phyloP scores from a whole-genome alignment of 208 protist species.

The Trypanosoma lewisi region DNA sequence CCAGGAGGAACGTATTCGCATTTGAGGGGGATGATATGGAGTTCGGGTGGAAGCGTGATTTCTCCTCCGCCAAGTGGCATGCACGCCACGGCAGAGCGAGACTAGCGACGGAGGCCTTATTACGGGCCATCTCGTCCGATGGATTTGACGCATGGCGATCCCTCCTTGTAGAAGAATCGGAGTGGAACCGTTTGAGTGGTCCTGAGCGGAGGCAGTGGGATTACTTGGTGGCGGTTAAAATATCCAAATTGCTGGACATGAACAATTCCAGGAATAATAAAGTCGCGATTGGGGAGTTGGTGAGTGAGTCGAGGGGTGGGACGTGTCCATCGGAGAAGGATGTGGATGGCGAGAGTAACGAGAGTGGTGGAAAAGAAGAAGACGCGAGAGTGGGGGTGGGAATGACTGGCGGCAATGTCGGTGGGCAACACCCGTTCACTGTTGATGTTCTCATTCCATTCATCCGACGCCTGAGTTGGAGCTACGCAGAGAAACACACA shows the following conservation, averaged over 20 bases:
- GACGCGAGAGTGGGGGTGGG: too few relatives aligned
- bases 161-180: constrained; percentile 9
- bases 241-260: constrained; percentile 7
- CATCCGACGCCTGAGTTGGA: constrained; percentile 5
- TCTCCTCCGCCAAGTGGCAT: constrained; percentile 10
- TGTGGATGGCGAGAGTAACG: background rate
- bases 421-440: background rate
- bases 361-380: background rate
- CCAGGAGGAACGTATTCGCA: background rate
- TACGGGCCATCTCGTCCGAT: constrained; percentile 20
- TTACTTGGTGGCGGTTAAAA: constrained; percentile 8
- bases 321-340: background rate
- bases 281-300: background rate
- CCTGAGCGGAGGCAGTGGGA: constrained; percentile 14
- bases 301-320: background rate
- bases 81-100: background rate
- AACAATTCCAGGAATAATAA: background rate
- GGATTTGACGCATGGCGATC: constrained; percentile 16
- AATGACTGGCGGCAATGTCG: background rate
- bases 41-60: constrained; percentile 1
- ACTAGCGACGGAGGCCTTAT: constrained; percentile 11
- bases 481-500: constrained; percentile 1
- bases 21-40: background rate
- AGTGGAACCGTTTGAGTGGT: constrained; percentile 17
- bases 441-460: constrained; percentile 7